Percentiles rank a stretch among this genome's conserved stretches.
Conservation (phyloP, 495 filamentous ascomycete species). For the Astrocystis sublimbata region DNA sequence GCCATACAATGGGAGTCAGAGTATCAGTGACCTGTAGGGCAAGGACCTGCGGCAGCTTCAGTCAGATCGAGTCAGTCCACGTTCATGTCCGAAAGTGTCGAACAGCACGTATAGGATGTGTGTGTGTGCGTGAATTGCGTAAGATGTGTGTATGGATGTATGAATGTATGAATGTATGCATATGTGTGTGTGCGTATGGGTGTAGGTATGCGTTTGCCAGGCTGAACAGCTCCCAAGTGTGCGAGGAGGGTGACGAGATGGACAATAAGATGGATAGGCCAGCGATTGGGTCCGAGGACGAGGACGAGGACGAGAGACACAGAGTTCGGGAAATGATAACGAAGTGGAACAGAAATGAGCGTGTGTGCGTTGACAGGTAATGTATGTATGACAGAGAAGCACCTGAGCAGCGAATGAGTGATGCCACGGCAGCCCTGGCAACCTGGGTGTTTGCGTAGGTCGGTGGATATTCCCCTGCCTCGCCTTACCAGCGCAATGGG, state of each 20-base stretch:
- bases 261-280: not conserved
- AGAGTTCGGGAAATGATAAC: not conserved
- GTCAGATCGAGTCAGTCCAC: conserved; percentile 9
- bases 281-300: not conserved
- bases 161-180: not conserved
- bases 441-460: conserved; percentile 4
- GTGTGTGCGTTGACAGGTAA: conserved; percentile 10
- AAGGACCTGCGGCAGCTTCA: conserved; percentile 14
- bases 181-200: not conserved
- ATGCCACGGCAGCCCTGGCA: not conserved
- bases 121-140: not conserved
- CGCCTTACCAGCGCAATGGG: conserved; percentile 8
- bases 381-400: conserved; percentile 16
- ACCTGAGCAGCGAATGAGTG: conserved; percentile 18
- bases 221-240: not conserved
- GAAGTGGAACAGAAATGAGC: conserved; percentile 9
- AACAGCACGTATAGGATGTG: conserved; percentile 14
- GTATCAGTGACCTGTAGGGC: conserved; percentile 7
- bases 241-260: conserved; percentile 4
- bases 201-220: not conserved
- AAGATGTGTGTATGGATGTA: not conserved
- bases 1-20: conserved; percentile 5
- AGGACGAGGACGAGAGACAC: too few relatives aligned
- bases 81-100: not conserved
- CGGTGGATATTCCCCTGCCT: conserved; percentile 9